Evolutionary conservation across 148 eudicot genomes (phyloP).

Genomic region (Rhododendron mucronatum): DNA sequence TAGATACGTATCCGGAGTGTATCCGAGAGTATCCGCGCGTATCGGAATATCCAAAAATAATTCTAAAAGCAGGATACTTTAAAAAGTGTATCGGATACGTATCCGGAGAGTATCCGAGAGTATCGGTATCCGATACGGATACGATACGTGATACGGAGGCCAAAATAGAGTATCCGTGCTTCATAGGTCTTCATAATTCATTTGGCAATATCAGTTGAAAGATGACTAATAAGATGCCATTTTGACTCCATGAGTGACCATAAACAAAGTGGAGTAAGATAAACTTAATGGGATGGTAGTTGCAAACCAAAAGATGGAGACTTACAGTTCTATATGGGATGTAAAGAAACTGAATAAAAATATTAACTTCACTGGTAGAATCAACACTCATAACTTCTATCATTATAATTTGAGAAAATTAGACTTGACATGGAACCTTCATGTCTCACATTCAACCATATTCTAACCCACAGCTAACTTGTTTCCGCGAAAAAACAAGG

Average conservation of each 20-base stretch:
- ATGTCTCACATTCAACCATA: neutral
- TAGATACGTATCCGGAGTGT: too few species aligned
- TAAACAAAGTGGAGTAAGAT: neutral
- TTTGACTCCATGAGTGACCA: neutral
- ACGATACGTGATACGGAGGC: too few species aligned
- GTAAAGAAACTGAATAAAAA: neutral
- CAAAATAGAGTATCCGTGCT: too few species aligned
- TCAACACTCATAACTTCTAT: neutral
- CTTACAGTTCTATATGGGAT: neutral
- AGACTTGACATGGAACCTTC: neutral
- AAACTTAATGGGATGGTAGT: neutral
- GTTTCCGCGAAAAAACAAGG: neutral
- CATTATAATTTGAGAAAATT: neutral
- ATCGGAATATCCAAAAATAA: too few species aligned
- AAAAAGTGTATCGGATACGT: too few species aligned
- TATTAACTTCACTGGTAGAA: neutral
- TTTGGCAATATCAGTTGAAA: neutral
- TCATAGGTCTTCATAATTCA: neutral
- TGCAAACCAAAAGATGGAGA: neutral
- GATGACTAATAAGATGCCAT: neutral
- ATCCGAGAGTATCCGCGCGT: too few species aligned
- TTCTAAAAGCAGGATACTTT: too few species aligned
- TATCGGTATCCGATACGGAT: too few species aligned
- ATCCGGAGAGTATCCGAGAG: too few species aligned
- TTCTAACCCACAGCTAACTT: neutral